Base-by-base conservation (phyloP, 768 basidiomycete genomes). In the Floccularia luteovirens region DNA sequence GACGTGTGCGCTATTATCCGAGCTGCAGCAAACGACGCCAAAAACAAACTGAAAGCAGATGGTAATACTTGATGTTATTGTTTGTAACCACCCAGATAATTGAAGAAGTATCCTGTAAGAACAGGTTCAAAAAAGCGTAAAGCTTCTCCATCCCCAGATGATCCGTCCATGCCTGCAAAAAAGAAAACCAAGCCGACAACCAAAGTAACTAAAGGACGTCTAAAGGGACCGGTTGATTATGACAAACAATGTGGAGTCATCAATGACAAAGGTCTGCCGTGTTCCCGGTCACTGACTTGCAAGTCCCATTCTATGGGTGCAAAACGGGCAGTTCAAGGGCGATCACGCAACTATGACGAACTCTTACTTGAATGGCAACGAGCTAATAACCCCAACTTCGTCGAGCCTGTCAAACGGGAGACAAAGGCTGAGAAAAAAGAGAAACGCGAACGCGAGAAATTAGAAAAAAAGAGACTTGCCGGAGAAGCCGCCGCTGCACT, bases 221-320 rank as follows among this genome's bases (percentile, higher is more conserved):
- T 75, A 44, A 89, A 89, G 51, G 88, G 89, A 1, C 91, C 92
- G 3, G 78, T 94, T 36, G 85, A 97, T 61, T 79, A 81, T 47
- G 90, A 96, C 65, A 81, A 76, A 41, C 92, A 96, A 48, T 98
- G 94, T 51, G 92, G 94, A 37, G 94, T 98, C 25, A 94, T 96
- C 58, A 97, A 94, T 63, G 92, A 94, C 64, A 96, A 96, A 60
- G 75, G 75, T 31, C 65, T 90, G 5, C 91, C 90, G 0, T 99
- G 94, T 56, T 90, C 91, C 10, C 87, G 94, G 20, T 91, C 91
- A 5, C 74, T 99, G 25, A 97, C 94, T 0, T 99, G 94, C 69
- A 99, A 99, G 62, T 90, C 94, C 4, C 94, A 99, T 57, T 85
- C 90, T 2, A 94, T 99, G 83, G 90, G 90, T 11, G 87, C 90